Evolutionary conservation across 2,329 filamentous ascomycete species (phyloP).

Genomic region (Phaeosphaeria sp.): DNA sequence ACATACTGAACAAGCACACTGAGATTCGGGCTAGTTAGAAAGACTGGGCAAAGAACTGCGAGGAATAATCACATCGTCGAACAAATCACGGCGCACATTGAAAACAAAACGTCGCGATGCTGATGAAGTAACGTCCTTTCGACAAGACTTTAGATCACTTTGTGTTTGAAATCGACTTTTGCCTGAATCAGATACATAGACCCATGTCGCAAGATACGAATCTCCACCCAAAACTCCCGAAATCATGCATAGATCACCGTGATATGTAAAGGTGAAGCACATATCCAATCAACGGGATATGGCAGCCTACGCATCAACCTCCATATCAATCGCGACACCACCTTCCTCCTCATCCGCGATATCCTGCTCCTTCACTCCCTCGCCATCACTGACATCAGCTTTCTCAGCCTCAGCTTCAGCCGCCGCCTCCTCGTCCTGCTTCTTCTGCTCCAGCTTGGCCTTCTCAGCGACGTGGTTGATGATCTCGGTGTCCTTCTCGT

Average conservation of each 20-base stretch:
- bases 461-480: slow-evolving; percentile 47
- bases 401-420: slow-evolving; percentile 16
- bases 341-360: slow-evolving; percentile 5
- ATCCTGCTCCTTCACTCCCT: slow-evolving; percentile 35
- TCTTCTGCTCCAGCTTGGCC: slow-evolving; percentile 31
- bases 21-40: too few relatives aligned
- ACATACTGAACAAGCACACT: too few relatives aligned
- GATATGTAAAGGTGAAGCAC: not conserved
- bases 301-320: not conserved
- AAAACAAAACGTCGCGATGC: too few relatives aligned
- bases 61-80: too few relatives aligned
- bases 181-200: not conserved
- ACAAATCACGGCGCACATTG: too few relatives aligned
- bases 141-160: not conserved
- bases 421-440: slow-evolving; percentile 22
- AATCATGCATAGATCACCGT: not conserved
- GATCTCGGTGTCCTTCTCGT: slow-evolving; percentile 83
- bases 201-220: not conserved
- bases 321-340: slow-evolving; percentile 1
- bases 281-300: not conserved
- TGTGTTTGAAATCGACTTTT: not conserved
- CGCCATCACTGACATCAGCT: slow-evolving; percentile 32
- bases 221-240: not conserved
- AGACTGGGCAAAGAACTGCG: too few relatives aligned
- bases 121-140: too few relatives aligned